Conservation (phyloP, 2,329 filamentous ascomycete species). For the Cercospora zeae-maydis region DNA sequence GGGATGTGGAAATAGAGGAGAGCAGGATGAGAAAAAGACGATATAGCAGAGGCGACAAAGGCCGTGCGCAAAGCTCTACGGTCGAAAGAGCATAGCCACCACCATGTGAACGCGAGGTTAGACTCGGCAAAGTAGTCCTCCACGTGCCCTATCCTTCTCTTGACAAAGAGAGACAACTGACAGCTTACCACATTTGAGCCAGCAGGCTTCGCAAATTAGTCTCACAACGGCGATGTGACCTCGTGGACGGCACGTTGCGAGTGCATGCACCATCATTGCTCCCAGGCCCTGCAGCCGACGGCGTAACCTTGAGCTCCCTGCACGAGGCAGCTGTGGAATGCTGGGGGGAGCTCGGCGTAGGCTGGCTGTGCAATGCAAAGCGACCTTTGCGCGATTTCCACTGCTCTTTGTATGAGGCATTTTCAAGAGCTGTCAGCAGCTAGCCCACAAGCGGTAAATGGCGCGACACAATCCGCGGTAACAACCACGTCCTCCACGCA, state of each 20-base stretch:
- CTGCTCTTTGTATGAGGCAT: slow-evolving; percentile 12
- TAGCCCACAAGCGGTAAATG: slow-evolving; percentile 1
- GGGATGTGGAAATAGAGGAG: background rate
- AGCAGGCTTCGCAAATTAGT: background rate
- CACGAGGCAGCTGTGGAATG: background rate
- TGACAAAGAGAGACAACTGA: slow-evolving; percentile 3
- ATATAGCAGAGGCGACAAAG: background rate
- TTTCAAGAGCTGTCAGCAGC: slow-evolving; percentile 9
- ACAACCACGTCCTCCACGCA: background rate
- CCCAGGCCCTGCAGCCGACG: background rate
- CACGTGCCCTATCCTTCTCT: slow-evolving; percentile 4
- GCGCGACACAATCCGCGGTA: background rate
- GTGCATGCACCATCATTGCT: slow-evolving; percentile 5
- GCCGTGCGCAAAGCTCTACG: slow-evolving; percentile 10
- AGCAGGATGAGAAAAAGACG: background rate
- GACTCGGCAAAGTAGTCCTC: slow-evolving; percentile 5
- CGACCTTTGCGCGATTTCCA: slow-evolving; percentile 8
- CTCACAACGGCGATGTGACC: background rate
- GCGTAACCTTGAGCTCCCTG: background rate
- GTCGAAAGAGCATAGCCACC: slow-evolving; percentile 1
- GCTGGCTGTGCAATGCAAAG: slow-evolving; percentile 13
- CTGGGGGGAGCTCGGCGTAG: slow-evolving; percentile 15
- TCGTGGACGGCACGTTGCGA: background rate
- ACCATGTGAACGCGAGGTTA: slow-evolving; percentile 15
- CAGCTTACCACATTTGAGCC: background rate